A percentile compares a stretch with the other conserved stretches of the same genome.
Evolutionary conservation across 148 eudicot species (phyloP).

Genomic region (Linanthus parryae): DNA sequence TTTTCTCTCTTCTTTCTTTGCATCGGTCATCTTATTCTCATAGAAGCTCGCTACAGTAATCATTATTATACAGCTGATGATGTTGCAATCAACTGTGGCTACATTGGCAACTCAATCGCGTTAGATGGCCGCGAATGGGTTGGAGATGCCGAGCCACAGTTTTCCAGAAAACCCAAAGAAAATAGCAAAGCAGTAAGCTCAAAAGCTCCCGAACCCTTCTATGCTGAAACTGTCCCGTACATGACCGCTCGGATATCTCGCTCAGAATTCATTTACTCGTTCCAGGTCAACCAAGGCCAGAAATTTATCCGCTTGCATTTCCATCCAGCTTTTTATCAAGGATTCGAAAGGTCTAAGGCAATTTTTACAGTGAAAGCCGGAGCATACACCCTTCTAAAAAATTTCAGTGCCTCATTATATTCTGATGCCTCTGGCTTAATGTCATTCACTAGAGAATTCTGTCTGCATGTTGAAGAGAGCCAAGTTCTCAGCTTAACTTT

Average conservation of each 20-base stretch:
- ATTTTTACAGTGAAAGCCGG: constrained; percentile 23
- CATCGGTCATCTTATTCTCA: constrained; percentile 4
- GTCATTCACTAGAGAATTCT: constrained; percentile 11
- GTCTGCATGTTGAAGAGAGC: constrained; percentile 9
- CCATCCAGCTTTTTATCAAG: constrained; percentile 13
- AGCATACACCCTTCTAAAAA: constrained; percentile 19
- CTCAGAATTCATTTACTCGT: constrained; percentile 9
- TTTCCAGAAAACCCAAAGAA: background rate
- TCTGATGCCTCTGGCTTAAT: background rate
- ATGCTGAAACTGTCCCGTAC: constrained; percentile 12
- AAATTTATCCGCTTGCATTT: constrained; percentile 22
- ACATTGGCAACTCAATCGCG: constrained; percentile 9
- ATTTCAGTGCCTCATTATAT: constrained; percentile 17
- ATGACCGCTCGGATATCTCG: constrained; percentile 14
- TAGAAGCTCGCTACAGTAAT: background rate
- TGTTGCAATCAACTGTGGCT: constrained; percentile 18
- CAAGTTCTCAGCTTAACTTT: constrained; percentile 14
- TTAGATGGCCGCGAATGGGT: constrained; percentile 15
- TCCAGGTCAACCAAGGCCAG: constrained; percentile 17
- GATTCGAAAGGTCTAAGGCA: constrained; percentile 13
- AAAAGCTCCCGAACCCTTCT: background rate
- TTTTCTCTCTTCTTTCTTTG: background rate
- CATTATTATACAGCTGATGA: background rate
- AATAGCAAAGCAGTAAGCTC: constrained; percentile 8
- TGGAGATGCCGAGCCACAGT: constrained; percentile 4